Percentiles rank a stretch among this genome's conserved stretches.
Conservation (phyloP, 2,329 filamentous ascomycete genomes). For the Colletotrichum sojae region DNA sequence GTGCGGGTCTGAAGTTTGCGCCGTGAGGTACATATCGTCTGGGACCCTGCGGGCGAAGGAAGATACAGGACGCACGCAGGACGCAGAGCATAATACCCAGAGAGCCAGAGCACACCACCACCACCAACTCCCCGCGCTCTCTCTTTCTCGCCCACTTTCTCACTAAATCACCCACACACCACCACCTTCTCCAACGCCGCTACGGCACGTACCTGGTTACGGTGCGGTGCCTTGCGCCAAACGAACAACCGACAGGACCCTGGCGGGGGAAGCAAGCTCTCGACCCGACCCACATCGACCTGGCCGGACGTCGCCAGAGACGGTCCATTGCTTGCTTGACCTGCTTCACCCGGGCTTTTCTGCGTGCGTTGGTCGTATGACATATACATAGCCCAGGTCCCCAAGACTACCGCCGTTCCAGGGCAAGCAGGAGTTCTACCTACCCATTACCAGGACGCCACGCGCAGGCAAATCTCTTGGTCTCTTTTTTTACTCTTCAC, state of each 20-base stretch:
- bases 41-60: conserved; percentile 26
- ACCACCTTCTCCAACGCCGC: neutral
- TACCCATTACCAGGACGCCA: conserved; percentile 9
- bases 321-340: conserved; percentile 12
- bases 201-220: conserved; percentile 3
- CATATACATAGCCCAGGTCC: conserved; percentile 34
- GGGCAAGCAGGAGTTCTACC: neutral
- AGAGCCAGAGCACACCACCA: conserved; percentile 27
- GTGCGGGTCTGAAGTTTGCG: conserved; percentile 20
- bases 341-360: conserved; percentile 8
- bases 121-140: neutral
- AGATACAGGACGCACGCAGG: conserved; percentile 2
- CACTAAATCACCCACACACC: conserved; percentile 5
- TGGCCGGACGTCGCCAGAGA: neutral
- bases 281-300: conserved; percentile 2
- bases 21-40: conserved; percentile 42
- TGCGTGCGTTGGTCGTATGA: conserved; percentile 27
- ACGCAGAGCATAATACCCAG: neutral
- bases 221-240: conserved; percentile 16
- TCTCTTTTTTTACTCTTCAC: too few species aligned
- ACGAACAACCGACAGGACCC: conserved; percentile 20
- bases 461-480: neutral
- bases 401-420: conserved; percentile 18
- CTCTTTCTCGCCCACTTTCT: neutral
- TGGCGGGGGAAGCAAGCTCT: neutral